Base-by-base conservation (phyloP, 2,329 filamentous ascomycete species). In the Alternaria dauci region DNA sequence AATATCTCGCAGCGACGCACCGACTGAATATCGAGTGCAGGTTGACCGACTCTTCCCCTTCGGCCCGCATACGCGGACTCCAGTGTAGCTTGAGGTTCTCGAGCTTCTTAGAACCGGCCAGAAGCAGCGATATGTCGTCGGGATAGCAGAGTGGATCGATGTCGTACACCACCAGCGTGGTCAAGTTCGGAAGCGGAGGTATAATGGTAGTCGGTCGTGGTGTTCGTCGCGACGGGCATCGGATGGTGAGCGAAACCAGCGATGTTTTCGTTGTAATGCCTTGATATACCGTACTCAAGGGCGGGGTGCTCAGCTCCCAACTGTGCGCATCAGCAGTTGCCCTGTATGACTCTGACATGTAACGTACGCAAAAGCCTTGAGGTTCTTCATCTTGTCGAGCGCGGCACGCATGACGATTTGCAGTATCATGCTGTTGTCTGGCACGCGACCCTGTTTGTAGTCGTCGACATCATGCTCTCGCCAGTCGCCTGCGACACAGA, bases 111-210 rank as follows among this genome's bases (percentile, higher is more conserved):
- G 85, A 84, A n/a, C 82, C 79, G 14, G 81, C 73, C 7, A 89
- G 74, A 14, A 89, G 75, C 23, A 84, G 78, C 14, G 86, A 86
- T 8, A 89, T 83, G 66, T 89, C 87, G 73, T 89, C 87, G 0
- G 86, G 86, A 67, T 88, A 88, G 75, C 87, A 89, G 9, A 89
- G 79, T 1, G 87, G 87, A 57, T 89, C 87, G 53, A 89, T 87
- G 63, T 89, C 82, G 60, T 84, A 84, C 28, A 87, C 80, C 53
- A 84, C 83, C 36, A 89, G 78, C 5, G 77, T 79, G 34, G 78
- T 79, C 25, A 89, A 78, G 63, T 84, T 85, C 8, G 85, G 83
- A 68, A 89, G 82, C 0, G 85, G 79, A 2, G 87, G 86, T 41
- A 89, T 82, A 5, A 85, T 75, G 38, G 82, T 81, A 6, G 84